Evolutionary conservation across 225 moss, liverwort and hornwort genomes (phyloP).

Genomic region (Polytrichum commune): DNA sequence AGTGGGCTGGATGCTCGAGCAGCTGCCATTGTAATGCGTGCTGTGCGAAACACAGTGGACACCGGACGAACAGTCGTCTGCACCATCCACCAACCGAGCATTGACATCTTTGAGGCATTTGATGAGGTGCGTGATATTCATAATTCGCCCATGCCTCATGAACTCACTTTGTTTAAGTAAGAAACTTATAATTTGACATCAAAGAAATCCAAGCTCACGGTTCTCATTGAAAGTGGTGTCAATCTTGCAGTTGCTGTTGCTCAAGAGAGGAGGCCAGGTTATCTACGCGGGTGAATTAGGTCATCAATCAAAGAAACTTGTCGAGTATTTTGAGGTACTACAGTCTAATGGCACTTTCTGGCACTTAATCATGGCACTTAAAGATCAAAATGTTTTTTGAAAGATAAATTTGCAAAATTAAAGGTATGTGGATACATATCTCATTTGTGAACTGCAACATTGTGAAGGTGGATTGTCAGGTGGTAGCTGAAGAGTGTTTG

Average conservation of each 20-base stretch:
- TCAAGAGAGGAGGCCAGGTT: slow-evolving; percentile 51
- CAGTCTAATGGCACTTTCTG: not conserved
- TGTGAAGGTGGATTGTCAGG: not conserved
- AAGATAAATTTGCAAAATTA: not conserved
- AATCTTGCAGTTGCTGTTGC: slow-evolving; percentile 32
- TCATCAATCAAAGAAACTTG: slow-evolving; percentile 31
- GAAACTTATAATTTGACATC: not conserved
- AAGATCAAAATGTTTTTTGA: too few relatives aligned
- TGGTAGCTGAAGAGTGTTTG: not conserved
- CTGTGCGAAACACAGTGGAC: slow-evolving; percentile 53
- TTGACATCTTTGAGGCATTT: slow-evolving; percentile 62
- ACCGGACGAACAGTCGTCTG: slow-evolving; percentile 63
- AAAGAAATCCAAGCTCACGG: too few relatives aligned
- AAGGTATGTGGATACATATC: not conserved
- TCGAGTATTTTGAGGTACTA: slow-evolving; percentile 48
- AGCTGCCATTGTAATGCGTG: slow-evolving; percentile 59
- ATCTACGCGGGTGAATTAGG: slow-evolving; percentile 52
- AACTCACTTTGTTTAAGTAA: not conserved
- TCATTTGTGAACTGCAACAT: not conserved
- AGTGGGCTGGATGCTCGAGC: slow-evolving; percentile 57
- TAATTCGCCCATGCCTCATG: not conserved
- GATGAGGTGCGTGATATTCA: slow-evolving; percentile 34
- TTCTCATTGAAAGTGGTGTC: not conserved
- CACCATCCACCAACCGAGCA: slow-evolving; percentile 65
- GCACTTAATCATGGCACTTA: too few relatives aligned